Evolutionary conservation across 163 green algal species (phyloP), one percentile per base, ranked within the genome.

Genomic region (Dunaliella salina): DNA sequence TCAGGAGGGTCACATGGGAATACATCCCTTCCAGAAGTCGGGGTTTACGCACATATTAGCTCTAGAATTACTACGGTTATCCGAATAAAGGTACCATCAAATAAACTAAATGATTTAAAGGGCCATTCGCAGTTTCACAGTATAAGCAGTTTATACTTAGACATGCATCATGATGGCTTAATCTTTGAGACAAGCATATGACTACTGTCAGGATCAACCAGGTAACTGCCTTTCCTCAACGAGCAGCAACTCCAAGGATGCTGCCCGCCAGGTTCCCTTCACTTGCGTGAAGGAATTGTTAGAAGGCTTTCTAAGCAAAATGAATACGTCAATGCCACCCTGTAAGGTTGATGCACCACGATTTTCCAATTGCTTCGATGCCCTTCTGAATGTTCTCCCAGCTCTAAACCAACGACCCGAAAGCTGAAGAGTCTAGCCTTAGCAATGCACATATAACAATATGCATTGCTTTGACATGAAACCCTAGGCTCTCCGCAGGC

Each of bases 161-260:
- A 98, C 96, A 98, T 98, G 96, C 96, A 98, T n/a, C n/a, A n/a
- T n/a, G n/a, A n/a, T 98, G 95, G 96, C 95, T 98, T 98, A 98
- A 98, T 98, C 95, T 98, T 98, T 98, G 95, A 98, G 95, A 98
- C 96, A 98, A 98, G 95, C 96, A 98, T 98, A 98, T 98, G 96
- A 98, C 96, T 98, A 98, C 96, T 98, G 96, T 95, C 96, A 98
- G 96, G 95, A 98, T 98, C 95, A 98, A 98, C 95, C 95, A 98
- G 95, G 95, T 98, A 96, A 92, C 93, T 93, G 89, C 91, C 91
- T 92, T 95, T 72, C 78, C 72, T 75, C 46, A 40, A 83, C 80
- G 24, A 63, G 25, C 30, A 59, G 24, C 33, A 22, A n/a, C n/a
- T n/a, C n/a, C n/a, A n/a, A n/a, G n/a, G n/a, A n/a, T n/a, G n/a